Conservation (phyloP, 306 rosid genomes). For the Cucurbita pepo region DNA sequence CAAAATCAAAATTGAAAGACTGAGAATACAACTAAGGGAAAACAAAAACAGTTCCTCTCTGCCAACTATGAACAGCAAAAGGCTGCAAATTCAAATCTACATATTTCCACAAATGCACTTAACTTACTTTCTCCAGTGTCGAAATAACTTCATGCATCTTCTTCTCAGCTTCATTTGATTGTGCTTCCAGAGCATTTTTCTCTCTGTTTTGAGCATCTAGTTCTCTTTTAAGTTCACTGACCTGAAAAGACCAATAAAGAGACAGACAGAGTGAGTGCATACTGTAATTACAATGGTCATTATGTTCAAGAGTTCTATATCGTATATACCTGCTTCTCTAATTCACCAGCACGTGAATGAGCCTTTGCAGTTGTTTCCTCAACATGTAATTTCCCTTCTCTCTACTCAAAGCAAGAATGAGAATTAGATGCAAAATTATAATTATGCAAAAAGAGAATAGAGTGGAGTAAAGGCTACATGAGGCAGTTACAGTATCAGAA, state of each 20-base stretch:
- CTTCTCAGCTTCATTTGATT: constrained; percentile 37
- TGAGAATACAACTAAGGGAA: not conserved
- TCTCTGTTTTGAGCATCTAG: constrained; percentile 36
- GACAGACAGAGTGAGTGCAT: not conserved
- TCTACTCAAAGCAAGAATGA: constrained; percentile 16
- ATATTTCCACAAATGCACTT: constrained; percentile 2
- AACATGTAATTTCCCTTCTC: constrained; percentile 29
- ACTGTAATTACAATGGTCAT: not conserved
- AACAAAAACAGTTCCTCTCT: not conserved
- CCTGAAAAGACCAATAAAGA: constrained; percentile 25
- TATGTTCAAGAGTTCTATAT: not conserved
- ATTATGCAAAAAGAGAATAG: not conserved
- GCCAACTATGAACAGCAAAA: not conserved
- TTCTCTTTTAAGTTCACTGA: constrained; percentile 40
- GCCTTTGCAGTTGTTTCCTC: constrained; percentile 58
- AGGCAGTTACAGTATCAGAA: not conserved
- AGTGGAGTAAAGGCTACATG: not conserved
- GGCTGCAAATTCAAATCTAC: not conserved
- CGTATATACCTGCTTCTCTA: constrained; percentile 66
- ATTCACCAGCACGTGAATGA: constrained; percentile 69
- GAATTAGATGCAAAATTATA: not conserved
- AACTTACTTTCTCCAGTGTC: constrained; percentile 49
- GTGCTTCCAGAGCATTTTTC: constrained; percentile 44
- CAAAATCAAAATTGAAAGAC: constrained; percentile 9
- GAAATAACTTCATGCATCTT: constrained; percentile 32